phyloP scores from a whole-genome alignment of 345 rosid species.

The Eucalyptus pauciflora region DNA sequence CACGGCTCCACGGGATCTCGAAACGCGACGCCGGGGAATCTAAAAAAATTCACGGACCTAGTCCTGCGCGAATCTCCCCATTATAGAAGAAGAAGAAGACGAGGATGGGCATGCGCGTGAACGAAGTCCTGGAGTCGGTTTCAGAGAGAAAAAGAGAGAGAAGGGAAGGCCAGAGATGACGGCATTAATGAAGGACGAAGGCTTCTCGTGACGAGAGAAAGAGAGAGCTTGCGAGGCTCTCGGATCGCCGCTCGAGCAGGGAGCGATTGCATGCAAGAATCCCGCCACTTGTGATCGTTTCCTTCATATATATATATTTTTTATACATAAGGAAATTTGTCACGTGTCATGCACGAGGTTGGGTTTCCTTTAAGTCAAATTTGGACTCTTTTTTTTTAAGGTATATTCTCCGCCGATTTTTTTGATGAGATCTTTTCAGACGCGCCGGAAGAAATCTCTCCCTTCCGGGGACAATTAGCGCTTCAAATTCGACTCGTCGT shows the following conservation, averaged over 20 bases:
- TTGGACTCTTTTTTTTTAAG: neutral
- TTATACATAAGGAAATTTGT: neutral
- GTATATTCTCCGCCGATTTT: too few species aligned
- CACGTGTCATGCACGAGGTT: too few species aligned
- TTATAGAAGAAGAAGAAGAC: neutral
- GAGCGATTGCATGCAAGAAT: constrained; percentile 32
- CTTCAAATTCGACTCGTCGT: rapidly evolving
- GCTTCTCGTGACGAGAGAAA: neutral
- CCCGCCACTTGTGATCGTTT: constrained; percentile 21
- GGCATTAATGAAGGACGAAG: neutral
- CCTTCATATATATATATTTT: neutral
- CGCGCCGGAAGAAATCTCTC: neutral
- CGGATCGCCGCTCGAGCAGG: constrained; percentile 53
- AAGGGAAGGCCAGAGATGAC: neutral
- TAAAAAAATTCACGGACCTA: neutral
- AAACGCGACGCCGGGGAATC: neutral
- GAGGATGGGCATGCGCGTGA: too few species aligned
- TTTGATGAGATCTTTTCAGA: too few species aligned
- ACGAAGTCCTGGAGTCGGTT: neutral
- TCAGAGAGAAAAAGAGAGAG: neutral
- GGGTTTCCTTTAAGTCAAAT: neutral
- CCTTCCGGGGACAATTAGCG: rapidly evolving
- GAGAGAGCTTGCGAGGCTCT: constrained; percentile 20
- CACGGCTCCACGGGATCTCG: neutral
- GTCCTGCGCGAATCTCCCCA: neutral